Evolutionary conservation across 768 basidiomycete species (phyloP).

Genomic region (Serendipita indica): DNA sequence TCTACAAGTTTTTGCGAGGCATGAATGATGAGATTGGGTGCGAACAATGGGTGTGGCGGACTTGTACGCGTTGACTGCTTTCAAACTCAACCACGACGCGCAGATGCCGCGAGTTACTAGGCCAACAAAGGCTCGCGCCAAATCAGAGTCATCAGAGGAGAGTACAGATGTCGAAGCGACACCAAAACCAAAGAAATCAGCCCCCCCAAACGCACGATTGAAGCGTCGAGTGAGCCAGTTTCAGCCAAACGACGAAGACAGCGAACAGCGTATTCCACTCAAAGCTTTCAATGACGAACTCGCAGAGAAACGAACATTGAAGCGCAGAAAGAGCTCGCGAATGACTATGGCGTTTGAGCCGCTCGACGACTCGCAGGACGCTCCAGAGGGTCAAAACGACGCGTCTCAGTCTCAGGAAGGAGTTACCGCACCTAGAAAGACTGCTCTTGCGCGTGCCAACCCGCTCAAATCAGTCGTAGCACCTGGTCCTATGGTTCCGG

Average conservation of each 20-base stretch:
- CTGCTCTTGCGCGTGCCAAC: conserved; percentile 17
- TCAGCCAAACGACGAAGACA: neutral
- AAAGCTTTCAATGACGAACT: conserved; percentile 8
- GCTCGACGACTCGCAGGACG: conserved; percentile 2
- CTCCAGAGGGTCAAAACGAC: conserved; percentile 5
- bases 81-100: neutral
- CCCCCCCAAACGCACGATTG: neutral
- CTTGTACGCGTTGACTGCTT: no score
- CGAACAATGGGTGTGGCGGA: no score
- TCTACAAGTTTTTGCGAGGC: no score
- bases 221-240: conserved; percentile 8
- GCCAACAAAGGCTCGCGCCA: neutral
- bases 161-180: conserved; percentile 6
- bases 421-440: conserved; percentile 18
- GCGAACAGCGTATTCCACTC: neutral
- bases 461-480: conserved; percentile 16
- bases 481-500: conserved; percentile 16
- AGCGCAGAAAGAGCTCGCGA: neutral
- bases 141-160: neutral
- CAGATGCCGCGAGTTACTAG: neutral
- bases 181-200: neutral
- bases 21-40: no score
- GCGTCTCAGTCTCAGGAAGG: conserved; percentile 4
- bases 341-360: conserved; percentile 9
- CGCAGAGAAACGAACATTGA: conserved; percentile 2